Base-by-base conservation (phyloP, 2,329 filamentous ascomycete genomes). In the Aspergillus oerlinghausenensis region DNA sequence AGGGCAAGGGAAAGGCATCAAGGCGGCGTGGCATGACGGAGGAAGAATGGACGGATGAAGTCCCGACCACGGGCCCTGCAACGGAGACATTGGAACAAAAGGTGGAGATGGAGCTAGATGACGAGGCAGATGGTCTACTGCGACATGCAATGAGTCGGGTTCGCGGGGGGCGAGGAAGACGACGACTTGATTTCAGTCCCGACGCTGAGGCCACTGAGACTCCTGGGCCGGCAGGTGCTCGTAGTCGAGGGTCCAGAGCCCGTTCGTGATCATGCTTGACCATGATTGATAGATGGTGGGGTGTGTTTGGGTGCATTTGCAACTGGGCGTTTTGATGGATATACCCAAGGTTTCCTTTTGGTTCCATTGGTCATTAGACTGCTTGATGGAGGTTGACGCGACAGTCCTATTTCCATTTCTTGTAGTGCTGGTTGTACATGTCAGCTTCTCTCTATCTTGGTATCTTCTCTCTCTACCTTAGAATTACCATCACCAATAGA, bases 71-170 rank as follows among this genome's bases (percentile, higher is more conserved):
- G 9, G 43, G 57, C 8, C 48, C 38, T 6, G 63, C 53, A 2
- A 29, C 57, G 1, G 62, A 61, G 23, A 65, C 67, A 8, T 42
- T 68, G n/a, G 70, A 71, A 29, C 70, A 73, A n/a, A 65, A 63
- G 11, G 66, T 74, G 3, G 72, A 73, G 50, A 75, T 74, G 70
- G 74, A 75, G 49, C 62, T 79, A 10, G 77, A 79, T 59, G 66
- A 70, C 6, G 74, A 77, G 57, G 77, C 76, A 1, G 73, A 77
- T 52, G 72, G 70, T 4, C 63, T 79, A 5, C 60, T 79, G 2
- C 65, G 70, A 21, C 69, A 71, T 5, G 75, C 75, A 1, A 64
- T 79, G 29, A 64, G 64, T n/a, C 70, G 67, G 21, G 65, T 71
- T 11, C 65, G 65, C 14, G 66, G 66, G 7, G 63, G 59, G 23